Evolutionary conservation across 192 early-diverging fungal genomes (phyloP).

Genomic region (Glomus cerebriforme): DNA sequence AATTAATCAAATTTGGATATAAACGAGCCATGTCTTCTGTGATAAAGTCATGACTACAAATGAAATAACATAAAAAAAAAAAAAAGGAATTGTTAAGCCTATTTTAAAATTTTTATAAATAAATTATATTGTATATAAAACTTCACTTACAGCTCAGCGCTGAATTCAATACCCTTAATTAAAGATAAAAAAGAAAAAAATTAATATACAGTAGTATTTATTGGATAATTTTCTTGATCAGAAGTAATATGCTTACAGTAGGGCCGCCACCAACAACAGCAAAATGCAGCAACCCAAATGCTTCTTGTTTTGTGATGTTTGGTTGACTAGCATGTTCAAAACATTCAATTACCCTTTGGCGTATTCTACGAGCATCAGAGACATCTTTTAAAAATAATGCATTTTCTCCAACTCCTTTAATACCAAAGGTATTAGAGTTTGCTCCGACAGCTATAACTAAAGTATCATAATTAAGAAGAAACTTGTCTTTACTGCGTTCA

Average conservation of each 20-base stretch:
- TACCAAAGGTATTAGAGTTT: constrained; percentile 82
- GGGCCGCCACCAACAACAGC: constrained; percentile 76
- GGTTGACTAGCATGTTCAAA: constrained; percentile 78
- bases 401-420: constrained; percentile 81
- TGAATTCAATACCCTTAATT: constrained; percentile 64
- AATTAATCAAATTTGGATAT: constrained; percentile 68
- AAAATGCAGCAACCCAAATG: constrained; percentile 71
- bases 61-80: not conserved
- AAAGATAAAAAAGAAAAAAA: no score
- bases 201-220: not conserved
- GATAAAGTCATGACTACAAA: constrained; percentile 68
- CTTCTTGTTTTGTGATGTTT: constrained; percentile 62
- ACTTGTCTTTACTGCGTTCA: constrained; percentile 38
- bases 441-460: constrained; percentile 83
- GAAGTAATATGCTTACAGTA: not conserved
- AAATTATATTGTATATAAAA: not conserved
- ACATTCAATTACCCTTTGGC: constrained; percentile 76
- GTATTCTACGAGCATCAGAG: constrained; percentile 80
- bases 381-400: constrained; percentile 87
- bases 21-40: constrained; percentile 75
- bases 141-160: constrained; percentile 61
- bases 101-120: not conserved
- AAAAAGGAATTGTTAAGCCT: not conserved
- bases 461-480: constrained; percentile 73
- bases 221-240: not conserved